These are phyloP conservation scores for Eucalyptus polyanthemos DNA, from an alignment of 345 rosid genomes.

Conservation along the genomic window DNA sequence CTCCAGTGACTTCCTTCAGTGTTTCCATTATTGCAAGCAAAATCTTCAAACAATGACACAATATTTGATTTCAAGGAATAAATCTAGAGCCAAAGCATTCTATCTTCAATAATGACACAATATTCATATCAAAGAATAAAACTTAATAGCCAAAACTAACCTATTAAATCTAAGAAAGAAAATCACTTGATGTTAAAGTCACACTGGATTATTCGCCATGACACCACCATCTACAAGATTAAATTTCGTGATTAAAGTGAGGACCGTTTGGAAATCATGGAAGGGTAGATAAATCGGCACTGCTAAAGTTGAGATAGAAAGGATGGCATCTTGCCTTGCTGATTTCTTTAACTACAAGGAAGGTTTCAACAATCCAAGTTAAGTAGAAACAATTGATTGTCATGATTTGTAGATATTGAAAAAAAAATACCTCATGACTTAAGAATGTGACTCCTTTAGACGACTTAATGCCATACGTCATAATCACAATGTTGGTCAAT, in stretches of 20 bases:
- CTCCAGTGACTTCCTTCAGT: not conserved
- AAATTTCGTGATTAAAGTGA: not conserved
- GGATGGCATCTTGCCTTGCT: not conserved
- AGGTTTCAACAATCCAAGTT: not conserved
- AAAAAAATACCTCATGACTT: not conserved
- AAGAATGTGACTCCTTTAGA: rapidly evolving
- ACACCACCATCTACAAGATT: not conserved
- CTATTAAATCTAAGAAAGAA: not conserved
- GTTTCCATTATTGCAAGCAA: not conserved
- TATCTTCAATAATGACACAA: not conserved
- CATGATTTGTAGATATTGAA: not conserved
- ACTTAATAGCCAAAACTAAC: not conserved
- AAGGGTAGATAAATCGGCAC: rapidly evolving
- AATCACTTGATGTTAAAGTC: not conserved
- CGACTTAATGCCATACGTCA: not conserved
- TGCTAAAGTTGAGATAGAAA: rapidly evolving
- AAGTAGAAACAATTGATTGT: not conserved
- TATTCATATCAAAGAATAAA: not conserved
- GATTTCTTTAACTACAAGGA: not conserved
- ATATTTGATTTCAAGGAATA: not conserved
- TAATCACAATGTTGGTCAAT: not conserved
- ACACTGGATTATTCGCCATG: not conserved
- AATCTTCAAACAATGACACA: not conserved
- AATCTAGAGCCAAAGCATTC: not conserved
- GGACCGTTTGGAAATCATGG: not conserved